phyloP scores from a whole-genome alignment of 225 moss, liverwort and hornwort species.

The Sphagnum tenellum region DNA sequence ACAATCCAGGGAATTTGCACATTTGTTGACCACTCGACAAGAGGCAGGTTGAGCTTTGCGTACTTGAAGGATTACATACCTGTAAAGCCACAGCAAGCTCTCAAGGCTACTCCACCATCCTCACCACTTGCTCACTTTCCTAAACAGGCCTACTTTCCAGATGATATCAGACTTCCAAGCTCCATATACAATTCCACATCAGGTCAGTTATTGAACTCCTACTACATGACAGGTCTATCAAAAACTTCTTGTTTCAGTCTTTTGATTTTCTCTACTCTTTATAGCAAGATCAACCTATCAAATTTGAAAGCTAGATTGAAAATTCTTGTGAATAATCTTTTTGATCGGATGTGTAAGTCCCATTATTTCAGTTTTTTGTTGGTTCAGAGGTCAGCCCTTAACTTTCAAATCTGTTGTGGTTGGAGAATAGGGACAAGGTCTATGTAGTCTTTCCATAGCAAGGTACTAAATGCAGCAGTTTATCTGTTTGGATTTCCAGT shows the following conservation, averaged over 20 bases:
- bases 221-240: constrained; percentile 1
- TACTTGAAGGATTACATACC: constrained; percentile 61
- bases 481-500: too few species aligned
- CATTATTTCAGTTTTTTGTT: too few species aligned
- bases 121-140: constrained; percentile 27
- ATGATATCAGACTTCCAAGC: constrained; percentile 17
- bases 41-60: constrained; percentile 69
- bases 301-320: too few species aligned
- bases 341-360: too few species aligned
- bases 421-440: too few species aligned
- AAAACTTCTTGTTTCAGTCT: not conserved
- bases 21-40: constrained; percentile 70
- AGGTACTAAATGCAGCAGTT: too few species aligned
- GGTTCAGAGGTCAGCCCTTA: too few species aligned
- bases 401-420: too few species aligned
- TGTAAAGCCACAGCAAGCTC: constrained; percentile 23
- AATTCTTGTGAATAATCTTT: not conserved
- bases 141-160: constrained; percentile 20
- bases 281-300: too few species aligned
- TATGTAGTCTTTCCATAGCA: too few species aligned
- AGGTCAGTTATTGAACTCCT: constrained; percentile 7
- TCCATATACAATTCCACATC: constrained; percentile 17
- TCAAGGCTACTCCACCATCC: constrained; percentile 16
- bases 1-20: constrained; percentile 66
- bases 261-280: not conserved